phyloP scores from a whole-genome alignment of 1,284 basidiomycete genomes.

The Ustilago shanxiensis region DNA sequence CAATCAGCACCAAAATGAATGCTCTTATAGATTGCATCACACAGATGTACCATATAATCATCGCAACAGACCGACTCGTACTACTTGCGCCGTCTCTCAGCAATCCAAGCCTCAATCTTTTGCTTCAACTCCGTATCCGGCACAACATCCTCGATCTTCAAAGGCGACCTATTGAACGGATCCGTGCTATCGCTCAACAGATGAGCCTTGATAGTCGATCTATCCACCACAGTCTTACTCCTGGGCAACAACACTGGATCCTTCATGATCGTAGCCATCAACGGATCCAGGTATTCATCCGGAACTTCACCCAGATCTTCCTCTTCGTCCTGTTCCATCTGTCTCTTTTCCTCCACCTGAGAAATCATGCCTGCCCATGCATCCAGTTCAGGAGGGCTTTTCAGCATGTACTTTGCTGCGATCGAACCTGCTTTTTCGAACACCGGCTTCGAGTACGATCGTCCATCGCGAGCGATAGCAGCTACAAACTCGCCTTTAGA shows the following conservation, averaged over 20 bases:
- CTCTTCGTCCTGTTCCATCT: conserved; percentile 81
- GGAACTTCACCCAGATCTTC: conserved; percentile 94
- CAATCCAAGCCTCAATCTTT: conserved; percentile 61
- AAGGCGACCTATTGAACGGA: conserved; percentile 71
- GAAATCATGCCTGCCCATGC: conserved; percentile 80
- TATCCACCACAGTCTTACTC: conserved; percentile 84
- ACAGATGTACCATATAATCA: neutral
- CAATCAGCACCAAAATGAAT: neutral
- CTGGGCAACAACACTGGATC: conserved; percentile 93
- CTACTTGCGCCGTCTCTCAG: conserved; percentile 42
- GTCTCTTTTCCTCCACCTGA: conserved; percentile 86
- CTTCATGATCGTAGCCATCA: conserved; percentile 94
- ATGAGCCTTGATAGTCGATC: conserved; percentile 94
- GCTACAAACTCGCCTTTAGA: conserved; percentile 83
- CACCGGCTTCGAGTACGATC: conserved; percentile 87
- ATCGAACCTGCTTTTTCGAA: conserved; percentile 86
- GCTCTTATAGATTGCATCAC: neutral
- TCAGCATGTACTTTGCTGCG: conserved; percentile 78
- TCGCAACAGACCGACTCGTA: neutral
- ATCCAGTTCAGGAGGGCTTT: conserved; percentile 84
- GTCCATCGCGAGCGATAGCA: conserved; percentile 90
- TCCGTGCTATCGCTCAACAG: conserved; percentile 86
- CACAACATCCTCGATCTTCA: conserved; percentile 71
- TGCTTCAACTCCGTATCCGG: conserved; percentile 59
- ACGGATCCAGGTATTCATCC: conserved; percentile 90